A percentile compares a stretch with the other conserved stretches of the same genome.
phyloP scores from a whole-genome alignment of 257 asterid genomes.

The Scutellaria baicalensis region DNA sequence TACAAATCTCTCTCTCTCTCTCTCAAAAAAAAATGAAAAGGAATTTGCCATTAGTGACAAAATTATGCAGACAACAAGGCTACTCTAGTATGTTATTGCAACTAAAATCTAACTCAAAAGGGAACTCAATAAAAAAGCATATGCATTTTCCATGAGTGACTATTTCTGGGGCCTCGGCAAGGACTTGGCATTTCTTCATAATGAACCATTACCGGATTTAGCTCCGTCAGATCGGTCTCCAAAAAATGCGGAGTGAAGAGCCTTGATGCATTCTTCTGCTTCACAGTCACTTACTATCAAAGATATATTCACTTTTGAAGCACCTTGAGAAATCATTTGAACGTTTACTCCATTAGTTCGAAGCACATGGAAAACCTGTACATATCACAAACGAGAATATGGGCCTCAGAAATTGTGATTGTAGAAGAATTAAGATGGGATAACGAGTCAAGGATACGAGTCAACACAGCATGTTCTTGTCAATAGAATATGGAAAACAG shows the following conservation, averaged over 20 bases:
- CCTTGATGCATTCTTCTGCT: slow-evolving; percentile 67
- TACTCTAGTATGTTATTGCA: neutral
- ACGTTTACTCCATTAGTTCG: slow-evolving; percentile 45
- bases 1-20: too few species aligned
- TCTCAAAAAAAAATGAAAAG: too few species aligned
- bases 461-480: too few species aligned
- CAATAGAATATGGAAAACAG: neutral
- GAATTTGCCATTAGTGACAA: too few species aligned
- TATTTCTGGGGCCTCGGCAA: too few species aligned
- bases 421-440: neutral
- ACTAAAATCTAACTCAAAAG: neutral
- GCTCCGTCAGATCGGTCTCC: slow-evolving; percentile 32
- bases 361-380: slow-evolving; percentile 65
- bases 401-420: too few species aligned
- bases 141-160: too few species aligned
- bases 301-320: slow-evolving; percentile 80
- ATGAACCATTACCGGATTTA: slow-evolving; percentile 29
- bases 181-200: slow-evolving; percentile 1
- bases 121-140: neutral
- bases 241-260: slow-evolving; percentile 63
- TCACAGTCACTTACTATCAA: slow-evolving; percentile 75
- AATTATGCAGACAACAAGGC: neutral
- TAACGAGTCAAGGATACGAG: neutral
- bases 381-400: neutral
- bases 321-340: slow-evolving; percentile 94